These are phyloP conservation scores for Rhizopus arrhizus DNA, from an alignment of 371 early-diverging fungal genomes.

Conservation along the genomic window DNA sequence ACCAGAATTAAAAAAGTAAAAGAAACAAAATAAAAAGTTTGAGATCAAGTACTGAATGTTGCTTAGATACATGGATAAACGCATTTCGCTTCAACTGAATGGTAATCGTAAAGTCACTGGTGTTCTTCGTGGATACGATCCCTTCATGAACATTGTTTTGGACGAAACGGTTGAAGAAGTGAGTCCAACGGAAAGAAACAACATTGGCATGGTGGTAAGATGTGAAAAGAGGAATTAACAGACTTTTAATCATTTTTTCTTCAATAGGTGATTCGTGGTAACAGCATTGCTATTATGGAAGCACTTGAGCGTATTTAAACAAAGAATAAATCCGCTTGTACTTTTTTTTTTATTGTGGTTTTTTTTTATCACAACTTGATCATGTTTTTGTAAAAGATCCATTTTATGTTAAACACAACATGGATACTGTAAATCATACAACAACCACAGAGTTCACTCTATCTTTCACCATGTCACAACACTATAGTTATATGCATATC, in stretches of 20 bases:
- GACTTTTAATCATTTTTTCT: too few relatives aligned
- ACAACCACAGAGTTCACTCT: too few relatives aligned
- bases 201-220: constrained; percentile 88
- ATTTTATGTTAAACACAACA: too few relatives aligned
- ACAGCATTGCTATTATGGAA: constrained; percentile 89
- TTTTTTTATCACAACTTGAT: too few relatives aligned
- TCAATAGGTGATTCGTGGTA: constrained; percentile 89
- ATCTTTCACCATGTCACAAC: too few relatives aligned
- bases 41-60: background rate
- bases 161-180: constrained; percentile 90
- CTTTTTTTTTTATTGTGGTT: constrained; percentile 14
- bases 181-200: constrained; percentile 65
- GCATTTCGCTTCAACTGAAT: constrained; percentile 88
- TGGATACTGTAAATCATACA: too few relatives aligned
- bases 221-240: too few relatives aligned
- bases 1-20: constrained; percentile 82
- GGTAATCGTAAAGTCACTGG: constrained; percentile 91
- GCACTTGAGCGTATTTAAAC: constrained; percentile 82
- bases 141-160: constrained; percentile 98
- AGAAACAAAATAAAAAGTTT: too few relatives aligned
- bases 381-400: too few relatives aligned
- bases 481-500: too few relatives aligned
- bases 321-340: background rate
- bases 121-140: constrained; percentile 94
- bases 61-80: constrained; percentile 96